A percentile compares a stretch with the other conserved stretches of the same genome.
phyloP scores from a whole-genome alignment of 371 early-diverging fungal genomes.

The Capniomyces stellatus region DNA sequence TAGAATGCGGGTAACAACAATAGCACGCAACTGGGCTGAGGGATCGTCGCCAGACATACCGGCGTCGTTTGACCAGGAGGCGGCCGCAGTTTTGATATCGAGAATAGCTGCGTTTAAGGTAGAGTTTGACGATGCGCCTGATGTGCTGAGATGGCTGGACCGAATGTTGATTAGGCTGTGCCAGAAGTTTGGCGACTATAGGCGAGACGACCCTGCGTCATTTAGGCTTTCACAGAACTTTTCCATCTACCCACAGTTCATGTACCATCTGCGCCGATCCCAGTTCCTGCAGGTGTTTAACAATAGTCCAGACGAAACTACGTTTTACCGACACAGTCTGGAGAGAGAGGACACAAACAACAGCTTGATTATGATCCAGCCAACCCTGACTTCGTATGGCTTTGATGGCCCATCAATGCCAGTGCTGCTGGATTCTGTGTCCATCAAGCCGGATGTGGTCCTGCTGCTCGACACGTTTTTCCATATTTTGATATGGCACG shows the following conservation, averaged over 20 bases:
- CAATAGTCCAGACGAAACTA: constrained; percentile 97
- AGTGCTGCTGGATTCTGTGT: constrained; percentile 93
- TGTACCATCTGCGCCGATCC: constrained; percentile 97
- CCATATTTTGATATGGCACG: constrained; percentile 93
- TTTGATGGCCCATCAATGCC: constrained; percentile 84
- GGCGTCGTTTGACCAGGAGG: constrained; percentile 96
- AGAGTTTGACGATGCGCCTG: constrained; percentile 95
- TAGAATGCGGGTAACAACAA: constrained; percentile 86
- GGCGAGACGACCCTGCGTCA: constrained; percentile 87
- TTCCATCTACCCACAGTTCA: constrained; percentile 98
- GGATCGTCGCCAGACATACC: constrained; percentile 75
- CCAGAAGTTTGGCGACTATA: constrained; percentile 91
- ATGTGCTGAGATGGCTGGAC: constrained; percentile 97
- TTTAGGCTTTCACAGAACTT: constrained; percentile 91
- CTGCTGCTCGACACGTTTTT: constrained; percentile 97
- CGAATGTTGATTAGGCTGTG: constrained; percentile 97
- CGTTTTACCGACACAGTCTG: constrained; percentile 90
- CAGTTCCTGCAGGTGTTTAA: constrained; percentile 99
- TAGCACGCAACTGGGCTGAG: constrained; percentile 86
- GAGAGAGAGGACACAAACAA: constrained; percentile 90
- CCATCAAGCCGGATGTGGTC: constrained; percentile 89
- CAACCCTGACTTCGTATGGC: constrained; percentile 85
- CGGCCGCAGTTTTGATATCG: constrained; percentile 96
- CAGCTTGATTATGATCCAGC: constrained; percentile 98
- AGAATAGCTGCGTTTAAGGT: constrained; percentile 96